Evolutionary conservation across 345 rosid species (phyloP).

Genomic region (Crucihimalaya himalaica): DNA sequence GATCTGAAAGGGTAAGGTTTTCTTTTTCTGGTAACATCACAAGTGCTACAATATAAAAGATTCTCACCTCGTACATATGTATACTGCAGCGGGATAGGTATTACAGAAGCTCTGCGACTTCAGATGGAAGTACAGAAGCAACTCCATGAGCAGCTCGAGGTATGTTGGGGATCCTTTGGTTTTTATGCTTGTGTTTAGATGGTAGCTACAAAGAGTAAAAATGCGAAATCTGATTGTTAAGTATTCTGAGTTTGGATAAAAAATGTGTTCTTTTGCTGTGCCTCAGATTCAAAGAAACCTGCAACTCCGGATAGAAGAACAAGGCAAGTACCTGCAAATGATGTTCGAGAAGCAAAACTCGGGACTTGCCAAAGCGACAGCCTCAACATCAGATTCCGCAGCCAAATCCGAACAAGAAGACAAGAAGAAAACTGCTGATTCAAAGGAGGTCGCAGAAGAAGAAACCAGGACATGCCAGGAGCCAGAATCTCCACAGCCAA

Average conservation of each 20-base stretch:
- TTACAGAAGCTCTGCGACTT: constrained; percentile 87
- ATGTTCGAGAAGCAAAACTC: constrained; percentile 95
- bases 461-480: constrained; percentile 32
- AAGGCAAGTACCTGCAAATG: constrained; percentile 90
- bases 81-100: constrained; percentile 66
- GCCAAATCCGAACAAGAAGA: constrained; percentile 44
- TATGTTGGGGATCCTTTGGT: constrained; percentile 23
- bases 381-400: constrained; percentile 45
- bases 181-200: no score
- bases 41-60: constrained; percentile 1
- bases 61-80: constrained; percentile 5
- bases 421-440: constrained; percentile 40
- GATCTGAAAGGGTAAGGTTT: constrained; percentile 78
- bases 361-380: constrained; percentile 56
- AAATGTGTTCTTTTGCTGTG: constrained; percentile 1
- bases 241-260: neutral
- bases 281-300: constrained; percentile 85
- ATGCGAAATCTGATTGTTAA: neutral
- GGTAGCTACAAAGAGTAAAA: neutral
- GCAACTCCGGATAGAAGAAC: constrained; percentile 95
- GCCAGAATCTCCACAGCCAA: constrained; percentile 36
- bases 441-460: constrained; percentile 28
- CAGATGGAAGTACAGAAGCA: constrained; percentile 99
- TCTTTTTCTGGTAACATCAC: constrained; percentile 7
- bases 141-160: constrained; percentile 98